Conservation (phyloP, 176 grass and related monocot genomes). For the Rhynchospora tenuis region DNA sequence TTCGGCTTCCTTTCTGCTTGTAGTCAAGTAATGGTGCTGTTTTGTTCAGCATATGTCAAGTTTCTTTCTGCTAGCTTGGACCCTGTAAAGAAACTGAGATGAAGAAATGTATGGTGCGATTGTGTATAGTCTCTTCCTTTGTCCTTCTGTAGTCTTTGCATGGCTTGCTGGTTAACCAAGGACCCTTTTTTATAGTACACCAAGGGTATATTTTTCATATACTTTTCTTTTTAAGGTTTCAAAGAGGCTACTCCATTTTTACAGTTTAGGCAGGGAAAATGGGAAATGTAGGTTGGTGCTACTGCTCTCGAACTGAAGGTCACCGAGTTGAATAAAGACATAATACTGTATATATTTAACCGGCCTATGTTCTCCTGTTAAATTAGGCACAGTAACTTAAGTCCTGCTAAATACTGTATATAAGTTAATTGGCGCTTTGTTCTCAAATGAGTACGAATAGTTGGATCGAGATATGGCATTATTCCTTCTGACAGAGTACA, state of each 20-base stretch:
- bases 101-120: background rate
- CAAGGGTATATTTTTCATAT: background rate
- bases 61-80: background rate
- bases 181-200: background rate
- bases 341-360: background rate
- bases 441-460: too few species aligned
- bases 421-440: too few species aligned
- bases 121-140: background rate
- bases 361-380: background rate
- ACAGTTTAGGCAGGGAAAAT: too few species aligned
- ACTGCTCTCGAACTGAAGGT: too few species aligned
- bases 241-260: too few species aligned
- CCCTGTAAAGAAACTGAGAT: slow-evolving; percentile 10
- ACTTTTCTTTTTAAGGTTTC: too few species aligned
- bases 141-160: background rate
- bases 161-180: background rate
- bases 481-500: too few species aligned
- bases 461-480: too few species aligned
- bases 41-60: background rate
- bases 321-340: background rate
- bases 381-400: background rate
- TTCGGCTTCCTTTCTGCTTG: background rate
- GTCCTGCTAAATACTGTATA: background rate
- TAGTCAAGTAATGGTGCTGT: background rate
- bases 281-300: too few species aligned